phyloP scores from a whole-genome alignment of 2,329 filamentous ascomycete genomes.

The Trichoderma atrobrunneum region DNA sequence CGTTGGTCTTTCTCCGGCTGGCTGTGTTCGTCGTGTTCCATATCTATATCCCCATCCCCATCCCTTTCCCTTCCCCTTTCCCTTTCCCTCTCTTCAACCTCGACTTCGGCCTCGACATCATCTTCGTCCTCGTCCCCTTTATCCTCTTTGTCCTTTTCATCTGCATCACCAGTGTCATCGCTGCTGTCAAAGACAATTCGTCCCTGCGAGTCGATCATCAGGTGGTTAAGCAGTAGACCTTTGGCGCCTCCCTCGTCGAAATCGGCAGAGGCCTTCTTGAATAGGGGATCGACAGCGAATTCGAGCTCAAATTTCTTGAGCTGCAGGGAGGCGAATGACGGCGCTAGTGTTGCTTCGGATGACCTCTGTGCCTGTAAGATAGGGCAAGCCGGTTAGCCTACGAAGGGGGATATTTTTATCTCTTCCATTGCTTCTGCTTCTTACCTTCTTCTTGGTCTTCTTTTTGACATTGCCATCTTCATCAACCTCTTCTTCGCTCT shows the following conservation, averaged over 20 bases:
- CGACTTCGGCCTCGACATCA: slow-evolving; percentile 32
- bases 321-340: slow-evolving; percentile 82
- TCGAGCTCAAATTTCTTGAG: slow-evolving; percentile 98
- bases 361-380: slow-evolving; percentile 62
- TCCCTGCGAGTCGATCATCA: slow-evolving; percentile 90
- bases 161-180: slow-evolving; percentile 67
- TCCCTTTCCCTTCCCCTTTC: slow-evolving; percentile 40
- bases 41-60: slow-evolving; percentile 42
- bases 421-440: not conserved
- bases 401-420: not conserved
- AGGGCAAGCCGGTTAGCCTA: not conserved
- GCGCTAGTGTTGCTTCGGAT: slow-evolving; percentile 88
- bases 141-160: slow-evolving; percentile 35
- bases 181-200: slow-evolving; percentile 98
- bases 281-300: slow-evolving; percentile 94
- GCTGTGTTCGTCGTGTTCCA: slow-evolving; percentile 27
- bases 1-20: slow-evolving; percentile 37
- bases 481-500: slow-evolving; percentile 62
- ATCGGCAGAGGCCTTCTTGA: slow-evolving; percentile 97
- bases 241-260: slow-evolving; percentile 98
- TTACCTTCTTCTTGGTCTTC: slow-evolving; percentile 72
- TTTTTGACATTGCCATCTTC: slow-evolving; percentile 59
- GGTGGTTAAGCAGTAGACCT: slow-evolving; percentile 87
- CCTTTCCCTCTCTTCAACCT: slow-evolving; percentile 34
- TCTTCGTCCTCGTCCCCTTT: slow-evolving; percentile 41